These are phyloP conservation scores for Candida patagonica DNA, from an alignment of 805 yeast genomes.

Conservation along the genomic window DNA sequence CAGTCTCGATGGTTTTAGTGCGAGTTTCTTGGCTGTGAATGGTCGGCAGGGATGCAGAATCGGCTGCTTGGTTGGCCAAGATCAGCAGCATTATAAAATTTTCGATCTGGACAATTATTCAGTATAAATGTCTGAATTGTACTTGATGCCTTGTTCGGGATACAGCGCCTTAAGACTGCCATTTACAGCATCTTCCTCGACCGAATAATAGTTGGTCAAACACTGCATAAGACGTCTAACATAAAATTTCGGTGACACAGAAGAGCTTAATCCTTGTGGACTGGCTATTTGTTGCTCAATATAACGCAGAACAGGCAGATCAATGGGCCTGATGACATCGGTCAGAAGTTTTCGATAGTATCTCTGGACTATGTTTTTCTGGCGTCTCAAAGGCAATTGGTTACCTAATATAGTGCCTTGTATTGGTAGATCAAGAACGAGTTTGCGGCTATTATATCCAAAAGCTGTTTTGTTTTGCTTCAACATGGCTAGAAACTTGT, in stretches of 20 bases:
- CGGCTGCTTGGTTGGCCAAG: slow-evolving; percentile 11
- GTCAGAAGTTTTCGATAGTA: slow-evolving; percentile 8
- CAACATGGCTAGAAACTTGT: slow-evolving; percentile 11
- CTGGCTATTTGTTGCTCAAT: slow-evolving; percentile 6
- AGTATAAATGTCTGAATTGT: too few relatives aligned
- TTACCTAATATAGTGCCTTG: slow-evolving; percentile 15
- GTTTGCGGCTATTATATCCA: slow-evolving; percentile 18
- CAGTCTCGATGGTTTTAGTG: slow-evolving; percentile 2
- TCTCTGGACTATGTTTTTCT: slow-evolving; percentile 9
- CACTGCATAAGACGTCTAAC: slow-evolving; percentile 9
- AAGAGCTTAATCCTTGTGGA: slow-evolving; percentile 1
- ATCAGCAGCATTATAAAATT: slow-evolving; percentile 9
- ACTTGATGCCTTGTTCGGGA: not conserved
- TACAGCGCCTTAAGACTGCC: slow-evolving; percentile 1
- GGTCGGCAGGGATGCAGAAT: slow-evolving; percentile 9
- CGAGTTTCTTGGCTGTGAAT: slow-evolving; percentile 9
- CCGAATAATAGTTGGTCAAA: slow-evolving; percentile 8
- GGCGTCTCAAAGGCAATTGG: slow-evolving; percentile 12
- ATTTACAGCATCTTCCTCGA: slow-evolving; percentile 4
- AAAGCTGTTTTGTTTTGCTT: slow-evolving; percentile 4
- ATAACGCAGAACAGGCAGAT: slow-evolving; percentile 10
- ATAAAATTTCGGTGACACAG: slow-evolving; percentile 5
- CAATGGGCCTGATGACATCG: slow-evolving; percentile 13
- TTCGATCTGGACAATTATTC: slow-evolving; percentile 11
- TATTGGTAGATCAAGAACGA: slow-evolving; percentile 8